phyloP scores from a whole-genome alignment of 371 early-diverging fungal species.

The Syncephalis plumigaleata region DNA sequence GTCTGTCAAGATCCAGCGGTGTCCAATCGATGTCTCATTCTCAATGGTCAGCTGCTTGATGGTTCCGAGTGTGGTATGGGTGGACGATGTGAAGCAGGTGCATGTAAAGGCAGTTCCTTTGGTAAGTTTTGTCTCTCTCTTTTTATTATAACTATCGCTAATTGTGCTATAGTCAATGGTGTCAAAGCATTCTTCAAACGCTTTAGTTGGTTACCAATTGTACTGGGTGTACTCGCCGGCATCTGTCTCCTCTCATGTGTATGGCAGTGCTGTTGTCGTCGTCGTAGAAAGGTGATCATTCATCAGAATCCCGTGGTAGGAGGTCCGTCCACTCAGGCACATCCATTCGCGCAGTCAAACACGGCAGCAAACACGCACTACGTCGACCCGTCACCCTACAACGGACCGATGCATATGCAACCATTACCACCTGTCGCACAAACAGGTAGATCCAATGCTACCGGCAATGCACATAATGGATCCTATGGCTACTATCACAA shows the following conservation, averaged over 20 bases:
- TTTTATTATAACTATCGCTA: too few species aligned
- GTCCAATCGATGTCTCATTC: slow-evolving; percentile 32
- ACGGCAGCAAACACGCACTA: background rate
- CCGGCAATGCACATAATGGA: too few species aligned
- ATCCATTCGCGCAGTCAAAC: background rate
- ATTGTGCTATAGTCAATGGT: slow-evolving; percentile 21
- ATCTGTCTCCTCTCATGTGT: slow-evolving; percentile 23
- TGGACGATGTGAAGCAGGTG: slow-evolving; percentile 32
- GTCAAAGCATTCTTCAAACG: slow-evolving; percentile 22
- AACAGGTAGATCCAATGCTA: too few species aligned
- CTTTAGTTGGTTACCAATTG: slow-evolving; percentile 26
- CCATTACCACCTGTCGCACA: too few species aligned
- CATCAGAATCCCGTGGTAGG: background rate
- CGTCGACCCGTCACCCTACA: slow-evolving; percentile 7
- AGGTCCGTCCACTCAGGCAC: background rate
- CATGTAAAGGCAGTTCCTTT: slow-evolving; percentile 22
- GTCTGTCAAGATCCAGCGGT: slow-evolving; percentile 38
- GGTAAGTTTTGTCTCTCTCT: too few species aligned
- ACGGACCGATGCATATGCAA: slow-evolving; percentile 1
- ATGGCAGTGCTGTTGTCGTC: background rate
- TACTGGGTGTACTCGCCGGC: slow-evolving; percentile 24
- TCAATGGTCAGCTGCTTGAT: slow-evolving; percentile 68
- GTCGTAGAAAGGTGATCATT: background rate
- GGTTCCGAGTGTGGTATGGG: slow-evolving; percentile 75
- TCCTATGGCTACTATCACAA: too few species aligned